Base-by-base conservation (phyloP, 78 protist genomes). In the Dictyostelium capitatum region DNA sequence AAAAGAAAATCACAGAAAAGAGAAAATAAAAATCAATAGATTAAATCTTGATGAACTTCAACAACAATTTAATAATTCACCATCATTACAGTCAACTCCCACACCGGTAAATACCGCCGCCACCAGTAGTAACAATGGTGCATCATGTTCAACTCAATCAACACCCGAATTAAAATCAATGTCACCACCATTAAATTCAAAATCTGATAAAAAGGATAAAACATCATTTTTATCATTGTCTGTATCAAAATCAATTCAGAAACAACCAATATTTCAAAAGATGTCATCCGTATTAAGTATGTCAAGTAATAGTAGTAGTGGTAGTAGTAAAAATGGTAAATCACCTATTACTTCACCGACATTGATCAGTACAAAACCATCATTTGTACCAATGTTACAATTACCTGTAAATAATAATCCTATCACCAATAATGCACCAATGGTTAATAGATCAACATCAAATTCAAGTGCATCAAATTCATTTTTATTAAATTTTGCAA, bases 181-280 rank as follows among this genome's bases (percentile, higher is more conserved):
- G 46, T 65, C 73, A 14, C 73, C 73, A 30, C 73, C 73, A 65
- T 28, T 32, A 30, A 65, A 32, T 30, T 51, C 62, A 48, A 48
- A 25, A 75, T 23, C 57, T 48, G 48, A 59, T 23, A 59, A 59
- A 25, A 32, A 28, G 11, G 14, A 25, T 23, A 47, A 25, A 75
- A n/a, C n/a, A n/a, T 48, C 57, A 25, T 75, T 48, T 25, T 50
- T 41, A 48, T 75, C 81, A 17, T 12, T 75, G 25, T 75, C 81
- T 25, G 73, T 65, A 5, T 75, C 62, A 50, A 75, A 25, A 75
- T 75, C 81, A 37, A 25, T 37, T 37, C 81, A 75, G 12, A 48
- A 43, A 73, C 80, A 73, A 73, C 82, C 41, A 50, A 78, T 82
- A 30, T 69, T 65, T 54, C 74, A 82, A 51, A 83, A 83, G 53